These are phyloP conservation scores for Neurospora sp. DNA, from an alignment of 495 filamentous ascomycete genomes.

Conservation along the genomic window DNA sequence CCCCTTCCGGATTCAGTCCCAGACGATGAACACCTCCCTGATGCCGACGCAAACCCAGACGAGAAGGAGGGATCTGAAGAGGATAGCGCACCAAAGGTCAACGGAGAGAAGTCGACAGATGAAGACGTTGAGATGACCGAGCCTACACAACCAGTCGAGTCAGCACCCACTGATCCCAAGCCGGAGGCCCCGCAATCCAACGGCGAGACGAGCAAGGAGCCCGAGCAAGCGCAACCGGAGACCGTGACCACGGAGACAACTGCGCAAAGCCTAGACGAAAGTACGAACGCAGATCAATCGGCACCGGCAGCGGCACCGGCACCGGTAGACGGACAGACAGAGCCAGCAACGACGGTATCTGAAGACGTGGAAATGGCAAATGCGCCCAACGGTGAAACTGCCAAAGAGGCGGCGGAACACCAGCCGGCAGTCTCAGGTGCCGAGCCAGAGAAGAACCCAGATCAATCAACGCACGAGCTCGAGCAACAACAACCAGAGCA, in stretches of 20 bases:
- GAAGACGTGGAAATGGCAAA: background rate
- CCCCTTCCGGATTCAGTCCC: background rate
- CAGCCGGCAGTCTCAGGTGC: background rate
- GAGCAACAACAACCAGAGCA: background rate
- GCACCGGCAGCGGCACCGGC: background rate
- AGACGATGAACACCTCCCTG: background rate
- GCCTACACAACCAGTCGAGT: constrained; percentile 2
- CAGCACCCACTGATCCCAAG: background rate
- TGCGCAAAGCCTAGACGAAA: background rate
- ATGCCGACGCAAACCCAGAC: background rate
- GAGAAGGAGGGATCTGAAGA: constrained; percentile 3
- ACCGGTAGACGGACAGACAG: background rate
- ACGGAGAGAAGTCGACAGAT: constrained; percentile 23
- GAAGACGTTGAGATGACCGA: constrained; percentile 42
- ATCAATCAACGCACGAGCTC: background rate
- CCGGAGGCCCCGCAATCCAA: background rate
- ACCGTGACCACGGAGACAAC: background rate
- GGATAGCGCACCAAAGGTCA: background rate
- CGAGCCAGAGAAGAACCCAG: background rate
- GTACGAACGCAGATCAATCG: background rate
- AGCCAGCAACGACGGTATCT: background rate
- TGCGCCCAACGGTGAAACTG: background rate
- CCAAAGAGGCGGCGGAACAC: background rate
- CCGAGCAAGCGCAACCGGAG: background rate
- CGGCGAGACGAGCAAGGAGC: background rate